A percentile compares a stretch with the other conserved stretches of the same genome.
Conservation (phyloP, 306 rosid genomes). For the Cicer yamashitae region DNA sequence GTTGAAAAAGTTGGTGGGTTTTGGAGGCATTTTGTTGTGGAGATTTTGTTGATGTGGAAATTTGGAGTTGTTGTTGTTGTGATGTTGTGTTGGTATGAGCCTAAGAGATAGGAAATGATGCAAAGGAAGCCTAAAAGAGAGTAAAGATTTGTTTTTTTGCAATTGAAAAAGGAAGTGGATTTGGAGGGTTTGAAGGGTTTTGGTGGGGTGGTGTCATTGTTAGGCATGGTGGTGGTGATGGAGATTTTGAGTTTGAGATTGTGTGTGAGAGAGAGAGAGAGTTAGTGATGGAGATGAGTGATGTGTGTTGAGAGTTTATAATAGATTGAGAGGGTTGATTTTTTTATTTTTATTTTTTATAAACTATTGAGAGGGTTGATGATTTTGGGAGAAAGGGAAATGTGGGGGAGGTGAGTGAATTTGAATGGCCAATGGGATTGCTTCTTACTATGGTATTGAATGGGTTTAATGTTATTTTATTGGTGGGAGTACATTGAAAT, state of each 20-base stretch:
- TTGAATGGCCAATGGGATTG: background rate
- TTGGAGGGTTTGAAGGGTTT: constrained; percentile 60
- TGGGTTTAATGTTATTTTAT: background rate
- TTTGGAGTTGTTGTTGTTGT: background rate
- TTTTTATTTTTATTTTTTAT: no score
- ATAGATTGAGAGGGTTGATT: no score
- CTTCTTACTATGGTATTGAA: constrained; percentile 1
- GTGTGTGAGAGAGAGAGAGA: background rate
- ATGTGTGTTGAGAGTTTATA: no score
- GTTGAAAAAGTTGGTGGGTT: background rate
- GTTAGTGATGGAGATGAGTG: background rate
- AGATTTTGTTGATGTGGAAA: background rate
- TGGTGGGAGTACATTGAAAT: background rate
- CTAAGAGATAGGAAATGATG: constrained; percentile 58
- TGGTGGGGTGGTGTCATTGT: constrained; percentile 31
- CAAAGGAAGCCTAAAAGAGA: constrained; percentile 66
- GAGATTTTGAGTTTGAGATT: background rate
- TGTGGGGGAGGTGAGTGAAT: background rate
- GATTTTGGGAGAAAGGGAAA: background rate
- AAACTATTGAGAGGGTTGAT: no score
- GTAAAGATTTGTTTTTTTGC: constrained; percentile 57
- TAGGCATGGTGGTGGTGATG: constrained; percentile 42
- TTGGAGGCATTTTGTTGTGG: constrained; percentile 35
- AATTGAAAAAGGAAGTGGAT: constrained; percentile 12
- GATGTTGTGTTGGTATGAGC: constrained; percentile 51